Conservation (phyloP, 2,329 filamentous ascomycete species). For the Aureobasidium uvarum region DNA sequence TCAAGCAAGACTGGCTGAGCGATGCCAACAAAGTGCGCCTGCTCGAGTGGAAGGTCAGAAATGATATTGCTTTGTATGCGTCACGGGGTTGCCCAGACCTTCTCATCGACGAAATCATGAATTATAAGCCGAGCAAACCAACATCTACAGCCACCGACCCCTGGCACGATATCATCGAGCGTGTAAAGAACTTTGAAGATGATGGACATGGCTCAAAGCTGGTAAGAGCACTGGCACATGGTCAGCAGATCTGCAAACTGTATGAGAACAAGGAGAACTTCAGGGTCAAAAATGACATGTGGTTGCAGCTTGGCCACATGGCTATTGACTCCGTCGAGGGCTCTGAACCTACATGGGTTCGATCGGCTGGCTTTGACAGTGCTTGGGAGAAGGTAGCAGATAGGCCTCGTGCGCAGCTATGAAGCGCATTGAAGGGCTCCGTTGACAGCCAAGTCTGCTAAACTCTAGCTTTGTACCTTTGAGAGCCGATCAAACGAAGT, state of each 20-base stretch:
- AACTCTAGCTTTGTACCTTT: background rate
- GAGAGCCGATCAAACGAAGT: background rate
- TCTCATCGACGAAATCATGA: slow-evolving; percentile 56
- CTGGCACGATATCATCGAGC: slow-evolving; percentile 49
- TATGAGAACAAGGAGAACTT: slow-evolving; percentile 51
- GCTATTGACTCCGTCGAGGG: slow-evolving; percentile 61
- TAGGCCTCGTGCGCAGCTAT: slow-evolving; percentile 19
- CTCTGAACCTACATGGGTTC: slow-evolving; percentile 57
- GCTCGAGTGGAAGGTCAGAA: slow-evolving; percentile 76
- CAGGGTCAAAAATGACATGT: slow-evolving; percentile 56
- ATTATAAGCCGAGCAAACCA: slow-evolving; percentile 56
- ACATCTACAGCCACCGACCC: slow-evolving; percentile 33
- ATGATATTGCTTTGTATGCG: slow-evolving; percentile 72
- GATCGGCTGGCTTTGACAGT: slow-evolving; percentile 61
- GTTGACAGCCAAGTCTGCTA: too few relatives aligned
- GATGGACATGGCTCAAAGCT: slow-evolving; percentile 83
- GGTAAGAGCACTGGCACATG: slow-evolving; percentile 66
- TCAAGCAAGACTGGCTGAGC: slow-evolving; percentile 60
- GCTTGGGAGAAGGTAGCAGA: slow-evolving; percentile 56
- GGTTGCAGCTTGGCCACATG: slow-evolving; percentile 61
- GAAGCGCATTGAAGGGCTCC: background rate
- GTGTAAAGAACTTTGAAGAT: slow-evolving; percentile 55
- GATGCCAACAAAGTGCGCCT: slow-evolving; percentile 63
- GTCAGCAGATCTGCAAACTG: slow-evolving; percentile 51
- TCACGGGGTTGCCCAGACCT: slow-evolving; percentile 64